These are phyloP conservation scores for Corylus avellana DNA, from an alignment of 306 rosid species.

Conservation along the genomic window DNA sequence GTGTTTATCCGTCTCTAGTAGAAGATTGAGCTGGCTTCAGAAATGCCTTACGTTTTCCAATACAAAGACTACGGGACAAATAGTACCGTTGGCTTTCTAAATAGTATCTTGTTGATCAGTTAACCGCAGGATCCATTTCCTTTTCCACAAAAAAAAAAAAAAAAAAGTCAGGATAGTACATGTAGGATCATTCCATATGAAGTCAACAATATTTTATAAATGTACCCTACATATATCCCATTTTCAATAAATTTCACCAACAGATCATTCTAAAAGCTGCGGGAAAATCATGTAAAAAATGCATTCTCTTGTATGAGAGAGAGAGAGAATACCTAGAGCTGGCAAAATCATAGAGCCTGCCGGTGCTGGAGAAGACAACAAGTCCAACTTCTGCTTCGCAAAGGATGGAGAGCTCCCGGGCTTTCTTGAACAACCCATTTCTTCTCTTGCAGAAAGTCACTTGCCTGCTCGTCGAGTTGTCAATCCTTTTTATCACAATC, in stretches of 20 bases:
- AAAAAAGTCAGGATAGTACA: too few relatives aligned
- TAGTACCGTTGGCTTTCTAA: too few relatives aligned
- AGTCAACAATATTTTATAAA: neutral
- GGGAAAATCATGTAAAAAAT: neutral
- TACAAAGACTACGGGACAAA: too few relatives aligned
- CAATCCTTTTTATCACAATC: slow-evolving; percentile 51
- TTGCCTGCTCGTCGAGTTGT: slow-evolving; percentile 46
- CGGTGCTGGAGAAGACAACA: slow-evolving; percentile 49
- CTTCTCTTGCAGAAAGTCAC: slow-evolving; percentile 55
- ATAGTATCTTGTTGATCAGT: too few relatives aligned
- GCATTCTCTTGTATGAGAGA: neutral
- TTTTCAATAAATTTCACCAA: neutral
- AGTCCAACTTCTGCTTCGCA: slow-evolving; percentile 54
- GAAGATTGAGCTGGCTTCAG: too few relatives aligned
- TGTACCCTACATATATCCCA: neutral
- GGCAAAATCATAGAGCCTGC: slow-evolving; percentile 45
- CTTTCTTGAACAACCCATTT: slow-evolving; percentile 51
- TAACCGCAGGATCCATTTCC: too few relatives aligned
- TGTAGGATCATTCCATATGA: too few relatives aligned
- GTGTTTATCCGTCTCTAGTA: too few relatives aligned
- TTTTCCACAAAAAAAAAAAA: too few relatives aligned
- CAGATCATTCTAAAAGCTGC: too few relatives aligned
- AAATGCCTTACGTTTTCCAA: too few relatives aligned
- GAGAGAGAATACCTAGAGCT: slow-evolving; percentile 41
- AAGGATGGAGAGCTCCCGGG: slow-evolving; percentile 51